A percentile compares a stretch with the other conserved stretches of the same genome.
Conservation (phyloP, 1,139 yeast species). For the Yamadazyma kanchanaburiensis region DNA sequence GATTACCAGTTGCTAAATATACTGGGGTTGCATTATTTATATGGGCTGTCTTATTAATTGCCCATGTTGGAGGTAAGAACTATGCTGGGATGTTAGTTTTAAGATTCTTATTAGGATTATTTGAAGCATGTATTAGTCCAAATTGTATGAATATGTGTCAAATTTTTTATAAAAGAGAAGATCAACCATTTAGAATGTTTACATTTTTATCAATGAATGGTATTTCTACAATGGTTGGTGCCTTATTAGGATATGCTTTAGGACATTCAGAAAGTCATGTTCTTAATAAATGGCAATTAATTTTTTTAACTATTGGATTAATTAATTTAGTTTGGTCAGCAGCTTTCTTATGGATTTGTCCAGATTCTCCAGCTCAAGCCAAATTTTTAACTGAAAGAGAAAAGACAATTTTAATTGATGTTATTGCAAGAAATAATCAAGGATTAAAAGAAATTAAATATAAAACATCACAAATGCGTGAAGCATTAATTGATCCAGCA, state of each 20-base stretch:
- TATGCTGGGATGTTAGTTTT: slow-evolving; percentile 50
- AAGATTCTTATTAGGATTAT: slow-evolving; percentile 40
- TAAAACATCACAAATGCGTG: slow-evolving; percentile 18
- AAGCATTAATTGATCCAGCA: slow-evolving; percentile 22
- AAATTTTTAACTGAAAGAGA: slow-evolving; percentile 38
- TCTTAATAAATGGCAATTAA: slow-evolving; percentile 23
- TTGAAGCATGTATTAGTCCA: slow-evolving; percentile 37
- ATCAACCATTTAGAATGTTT: slow-evolving; percentile 35
- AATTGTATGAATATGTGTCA: slow-evolving; percentile 24
- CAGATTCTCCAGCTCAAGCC: slow-evolving; percentile 43
- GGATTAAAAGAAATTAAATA: slow-evolving; percentile 22
- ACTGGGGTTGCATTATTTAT: slow-evolving; percentile 39
- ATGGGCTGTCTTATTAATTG: slow-evolving; percentile 52
- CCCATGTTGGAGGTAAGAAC: slow-evolving; percentile 41
- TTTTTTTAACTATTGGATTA: slow-evolving; percentile 48
- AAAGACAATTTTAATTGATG: slow-evolving; percentile 20
- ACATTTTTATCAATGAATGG: slow-evolving; percentile 28
- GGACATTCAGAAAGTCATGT: slow-evolving; percentile 25
- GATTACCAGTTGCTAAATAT: slow-evolving; percentile 51
- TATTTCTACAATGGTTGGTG: slow-evolving; percentile 29
- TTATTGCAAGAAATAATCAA: slow-evolving; percentile 22
- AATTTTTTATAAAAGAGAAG: slow-evolving; percentile 20
- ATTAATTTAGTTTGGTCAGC: slow-evolving; percentile 23
- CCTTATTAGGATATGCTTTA: slow-evolving; percentile 29
- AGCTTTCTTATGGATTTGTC: slow-evolving; percentile 23